These are phyloP conservation scores for Plantago rigida DNA, from an alignment of 305 asterid species.

Conservation along the genomic window DNA sequence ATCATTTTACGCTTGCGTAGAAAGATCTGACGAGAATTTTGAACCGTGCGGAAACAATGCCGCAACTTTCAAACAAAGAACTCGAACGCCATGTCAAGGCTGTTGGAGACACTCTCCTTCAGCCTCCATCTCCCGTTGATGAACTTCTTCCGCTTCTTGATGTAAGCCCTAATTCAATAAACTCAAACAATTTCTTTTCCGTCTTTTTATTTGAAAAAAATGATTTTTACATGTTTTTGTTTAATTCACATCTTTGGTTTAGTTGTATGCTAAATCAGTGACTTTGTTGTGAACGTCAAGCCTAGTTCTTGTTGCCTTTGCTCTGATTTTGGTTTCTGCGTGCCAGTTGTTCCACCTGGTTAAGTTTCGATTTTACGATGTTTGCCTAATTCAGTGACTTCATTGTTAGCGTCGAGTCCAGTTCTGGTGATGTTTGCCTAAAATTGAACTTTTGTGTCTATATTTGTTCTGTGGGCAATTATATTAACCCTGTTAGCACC, in stretches of 20 bases:
- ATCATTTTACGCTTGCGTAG: background rate
- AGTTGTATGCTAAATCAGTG: background rate
- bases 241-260: background rate
- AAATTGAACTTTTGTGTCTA: background rate
- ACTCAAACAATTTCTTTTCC: background rate
- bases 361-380: background rate
- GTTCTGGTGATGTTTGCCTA: too few relatives aligned
- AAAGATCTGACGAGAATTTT: background rate
- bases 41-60: slow-evolving; percentile 23
- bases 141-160: slow-evolving; percentile 67
- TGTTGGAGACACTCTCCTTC: slow-evolving; percentile 56
- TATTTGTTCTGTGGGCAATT: background rate
- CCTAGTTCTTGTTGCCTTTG: background rate
- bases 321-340: background rate
- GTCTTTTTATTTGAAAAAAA: background rate
- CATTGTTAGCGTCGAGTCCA: too few relatives aligned
- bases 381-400: too few relatives aligned
- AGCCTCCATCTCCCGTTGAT: slow-evolving; percentile 48
- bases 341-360: slow-evolving; percentile 13
- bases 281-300: background rate
- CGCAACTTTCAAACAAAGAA: slow-evolving; percentile 29
- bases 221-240: background rate
- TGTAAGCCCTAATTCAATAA: slow-evolving; percentile 35
- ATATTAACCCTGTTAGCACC: background rate
- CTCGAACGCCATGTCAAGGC: slow-evolving; percentile 51